Evolutionary conservation across 2,329 filamentous ascomycete genomes (phyloP), one percentile per base, ranked within the genome.

Genomic region (Aureobasidium lini): DNA sequence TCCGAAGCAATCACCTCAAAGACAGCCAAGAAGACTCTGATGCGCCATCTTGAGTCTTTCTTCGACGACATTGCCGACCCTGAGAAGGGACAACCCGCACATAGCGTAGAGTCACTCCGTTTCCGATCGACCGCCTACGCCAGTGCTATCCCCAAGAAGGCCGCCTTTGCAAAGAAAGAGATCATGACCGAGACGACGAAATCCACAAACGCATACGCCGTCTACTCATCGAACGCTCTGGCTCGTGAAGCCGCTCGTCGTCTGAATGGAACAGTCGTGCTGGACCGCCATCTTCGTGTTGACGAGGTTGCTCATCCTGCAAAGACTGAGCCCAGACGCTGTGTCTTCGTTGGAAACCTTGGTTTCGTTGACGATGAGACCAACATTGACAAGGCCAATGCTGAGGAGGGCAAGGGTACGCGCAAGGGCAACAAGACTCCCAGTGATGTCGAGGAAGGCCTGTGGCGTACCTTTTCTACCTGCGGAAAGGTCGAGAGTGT

Each of bases 331-430:
- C 86, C 96, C 72, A 86, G 88, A 61, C 88, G 92, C 58, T 99
- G 94, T 72, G 86, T 99, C 15, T 99, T 99, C 69, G 89, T 99
- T 29, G 94, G 94, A 48, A 99, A 99, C 70, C 81, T 99, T 1
- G 91, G 90, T 52, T 99, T 99, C 68, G 90, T 99, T 15, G 93
- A 96, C 68, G 90, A 96, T 65, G 92, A 96, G 75, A 88, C 83
- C 40, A 79, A 87, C 53, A 75, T 88, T 23, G 82, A 79, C 46
- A 75, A 75, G 16, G 76, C 83, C 52, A 80, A 85, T 36, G 84
- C 84, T 42, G 86, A 83, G 53, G 81, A 86, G 46, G 84, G 82
- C 42, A 69, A 68, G 43, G 83, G 84, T 53, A 66, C 65, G 48
- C 82, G 86, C 68, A 89, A 89, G 70, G 90, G 89, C 74, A 84